phyloP scores from a whole-genome alignment of 805 yeast genomes.

The Candida endomychidarum region DNA sequence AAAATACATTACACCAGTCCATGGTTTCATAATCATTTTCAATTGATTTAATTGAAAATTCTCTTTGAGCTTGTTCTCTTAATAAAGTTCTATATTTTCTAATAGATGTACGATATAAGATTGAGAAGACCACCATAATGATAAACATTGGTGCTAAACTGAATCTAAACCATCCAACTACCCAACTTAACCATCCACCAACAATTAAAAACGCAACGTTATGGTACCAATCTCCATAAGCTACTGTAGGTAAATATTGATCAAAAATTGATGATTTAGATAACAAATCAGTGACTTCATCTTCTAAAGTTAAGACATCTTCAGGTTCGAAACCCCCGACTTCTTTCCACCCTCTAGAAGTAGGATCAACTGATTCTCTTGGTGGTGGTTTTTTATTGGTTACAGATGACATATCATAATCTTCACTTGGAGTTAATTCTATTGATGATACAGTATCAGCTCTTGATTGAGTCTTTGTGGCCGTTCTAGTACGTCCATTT shows the following conservation, averaged over 20 bases:
- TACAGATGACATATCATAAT: conserved; percentile 33
- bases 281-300: conserved; percentile 68
- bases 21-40: conserved; percentile 90
- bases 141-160: conserved; percentile 81
- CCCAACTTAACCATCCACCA: conserved; percentile 73
- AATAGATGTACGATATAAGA: conserved; percentile 80
- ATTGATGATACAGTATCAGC: conserved; percentile 8
- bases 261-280: conserved; percentile 74
- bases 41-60: conserved; percentile 72
- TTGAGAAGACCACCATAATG: conserved; percentile 57
- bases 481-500: conserved; percentile 6
- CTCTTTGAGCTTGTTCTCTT: conserved; percentile 83
- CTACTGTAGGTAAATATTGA: conserved; percentile 66
- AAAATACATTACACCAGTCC: conserved; percentile 91
- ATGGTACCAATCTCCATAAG: conserved; percentile 97
- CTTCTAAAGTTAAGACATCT: conserved; percentile 64
- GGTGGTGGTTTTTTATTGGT: conserved; percentile 37
- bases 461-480: conserved; percentile 6
- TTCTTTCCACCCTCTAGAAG: conserved; percentile 92
- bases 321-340: conserved; percentile 82
- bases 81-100: conserved; percentile 73
- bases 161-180: conserved; percentile 73
- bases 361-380: conserved; percentile 59
- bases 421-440: conserved; percentile 34
- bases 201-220: conserved; percentile 68